Conservation (phyloP, 805 yeast species). For the Ogataea trehalophila region DNA sequence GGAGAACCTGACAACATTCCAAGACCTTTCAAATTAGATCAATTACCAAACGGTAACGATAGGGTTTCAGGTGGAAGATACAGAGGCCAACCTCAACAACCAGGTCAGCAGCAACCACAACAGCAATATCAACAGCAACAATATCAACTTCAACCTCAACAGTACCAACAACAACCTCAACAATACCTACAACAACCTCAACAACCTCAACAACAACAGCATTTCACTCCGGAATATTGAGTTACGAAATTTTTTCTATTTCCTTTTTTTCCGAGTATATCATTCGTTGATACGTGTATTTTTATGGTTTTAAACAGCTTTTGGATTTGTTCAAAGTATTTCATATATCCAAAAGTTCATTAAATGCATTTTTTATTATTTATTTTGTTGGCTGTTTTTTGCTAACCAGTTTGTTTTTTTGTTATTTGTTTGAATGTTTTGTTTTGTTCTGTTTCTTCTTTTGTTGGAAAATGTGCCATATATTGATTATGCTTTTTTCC, state of each 20-base stretch:
- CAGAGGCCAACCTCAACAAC: slow-evolving; percentile 29
- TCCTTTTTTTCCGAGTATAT: no score
- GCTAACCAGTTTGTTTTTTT: no score
- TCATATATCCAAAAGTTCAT: no score
- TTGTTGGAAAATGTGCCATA: no score
- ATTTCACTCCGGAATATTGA: slow-evolving; percentile 11
- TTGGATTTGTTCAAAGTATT: no score
- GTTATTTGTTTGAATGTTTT: no score
- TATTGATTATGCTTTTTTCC: no score
- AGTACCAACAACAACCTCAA: slow-evolving; percentile 7
- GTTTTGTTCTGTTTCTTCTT: no score
- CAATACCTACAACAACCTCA: slow-evolving; percentile 3
- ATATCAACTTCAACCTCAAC: slow-evolving; percentile 2
- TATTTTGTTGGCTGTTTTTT: no score
- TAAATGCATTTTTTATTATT: neutral
- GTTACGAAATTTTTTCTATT: neutral
- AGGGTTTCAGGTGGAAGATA: slow-evolving; percentile 17
- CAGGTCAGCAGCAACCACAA: slow-evolving; percentile 20
- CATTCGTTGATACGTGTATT: no score
- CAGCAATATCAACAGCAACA: slow-evolving; percentile 8
- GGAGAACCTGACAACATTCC: slow-evolving; percentile 74
- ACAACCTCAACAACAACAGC: slow-evolving; percentile 6
- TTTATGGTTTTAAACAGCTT: no score
- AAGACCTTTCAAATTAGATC: slow-evolving; percentile 77
- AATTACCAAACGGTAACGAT: slow-evolving; percentile 32